Percentiles rank a stretch among this genome's conserved stretches.
Evolutionary conservation across 139 green algal species (phyloP).

Genomic region (Zygnema cylindricum): DNA sequence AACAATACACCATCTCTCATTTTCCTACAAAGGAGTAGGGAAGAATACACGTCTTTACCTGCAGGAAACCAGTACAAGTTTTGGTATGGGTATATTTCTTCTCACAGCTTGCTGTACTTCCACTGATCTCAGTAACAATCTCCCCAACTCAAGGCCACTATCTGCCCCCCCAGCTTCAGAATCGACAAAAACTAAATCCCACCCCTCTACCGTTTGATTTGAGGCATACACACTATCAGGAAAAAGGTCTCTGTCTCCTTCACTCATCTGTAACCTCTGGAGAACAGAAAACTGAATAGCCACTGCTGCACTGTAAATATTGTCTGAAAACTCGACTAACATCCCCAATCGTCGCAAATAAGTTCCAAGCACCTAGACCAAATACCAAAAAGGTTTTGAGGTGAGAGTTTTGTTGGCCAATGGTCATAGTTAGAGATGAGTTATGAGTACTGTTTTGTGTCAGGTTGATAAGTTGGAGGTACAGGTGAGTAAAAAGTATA

Average conservation of each 20-base stretch:
- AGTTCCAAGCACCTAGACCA: neutral
- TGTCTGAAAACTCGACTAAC: constrained; percentile 1
- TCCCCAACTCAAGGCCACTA: neutral
- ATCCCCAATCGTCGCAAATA: constrained; percentile 11
- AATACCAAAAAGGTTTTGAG: too few species aligned
- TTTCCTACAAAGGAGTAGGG: too few species aligned
- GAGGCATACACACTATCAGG: neutral
- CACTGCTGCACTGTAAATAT: neutral
- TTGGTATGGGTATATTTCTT: neutral
- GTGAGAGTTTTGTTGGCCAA: too few species aligned
- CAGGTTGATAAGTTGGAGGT: too few species aligned
- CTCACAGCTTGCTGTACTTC: neutral
- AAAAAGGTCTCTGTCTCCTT: neutral
- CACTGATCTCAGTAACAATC: neutral
- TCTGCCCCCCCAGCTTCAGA: neutral
- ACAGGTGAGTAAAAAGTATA: too few species aligned
- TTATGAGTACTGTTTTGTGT: too few species aligned
- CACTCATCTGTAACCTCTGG: neutral
- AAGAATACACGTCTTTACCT: too few species aligned
- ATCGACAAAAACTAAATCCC: constrained; percentile 6
- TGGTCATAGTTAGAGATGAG: too few species aligned
- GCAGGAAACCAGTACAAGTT: constrained; percentile 2
- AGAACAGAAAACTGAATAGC: constrained; percentile 1
- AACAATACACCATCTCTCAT: too few species aligned
- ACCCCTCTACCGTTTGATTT: neutral